Conservation (phyloP, 208 protist species). For the Crithidia fasciculata region DNA sequence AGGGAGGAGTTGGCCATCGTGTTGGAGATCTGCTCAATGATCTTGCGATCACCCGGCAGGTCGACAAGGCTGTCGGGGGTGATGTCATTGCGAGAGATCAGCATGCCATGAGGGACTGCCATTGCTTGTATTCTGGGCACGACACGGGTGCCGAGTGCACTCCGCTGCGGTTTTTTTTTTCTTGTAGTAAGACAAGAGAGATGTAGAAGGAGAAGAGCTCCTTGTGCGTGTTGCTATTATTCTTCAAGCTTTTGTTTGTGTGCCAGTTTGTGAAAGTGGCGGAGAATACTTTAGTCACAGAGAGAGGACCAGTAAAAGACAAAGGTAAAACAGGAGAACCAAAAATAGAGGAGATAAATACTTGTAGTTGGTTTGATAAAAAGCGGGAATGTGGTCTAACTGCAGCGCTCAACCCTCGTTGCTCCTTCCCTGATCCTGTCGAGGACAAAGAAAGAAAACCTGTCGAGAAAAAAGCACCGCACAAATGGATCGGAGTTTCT, state of each 20-base stretch:
- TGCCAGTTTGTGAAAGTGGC: too few relatives aligned
- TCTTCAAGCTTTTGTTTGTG: too few relatives aligned
- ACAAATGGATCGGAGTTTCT: too few relatives aligned
- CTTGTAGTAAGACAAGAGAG: neutral
- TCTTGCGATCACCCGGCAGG: conserved; percentile 83
- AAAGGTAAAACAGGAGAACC: neutral
- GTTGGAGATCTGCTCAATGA: conserved; percentile 77
- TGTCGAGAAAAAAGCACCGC: too few relatives aligned
- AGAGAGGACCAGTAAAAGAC: neutral
- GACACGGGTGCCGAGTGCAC: too few relatives aligned
- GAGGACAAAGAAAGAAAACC: too few relatives aligned
- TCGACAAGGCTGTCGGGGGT: conserved; percentile 87
- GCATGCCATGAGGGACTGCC: conserved; percentile 88
- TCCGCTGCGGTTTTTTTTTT: neutral
- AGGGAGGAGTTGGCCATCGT: conserved; percentile 87
- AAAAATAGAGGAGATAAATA: neutral
- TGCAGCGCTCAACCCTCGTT: too few relatives aligned
- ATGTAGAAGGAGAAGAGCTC: too few relatives aligned
- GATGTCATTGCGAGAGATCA: conserved; percentile 93
- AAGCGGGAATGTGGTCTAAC: too few relatives aligned
- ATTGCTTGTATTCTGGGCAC: conserved; percentile 11
- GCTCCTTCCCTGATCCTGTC: too few relatives aligned
- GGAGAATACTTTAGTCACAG: neutral
- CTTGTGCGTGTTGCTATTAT: too few relatives aligned
- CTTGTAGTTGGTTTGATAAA: too few relatives aligned